phyloP scores from a whole-genome alignment of 1,284 basidiomycete species.

The Boletus mariae region DNA sequence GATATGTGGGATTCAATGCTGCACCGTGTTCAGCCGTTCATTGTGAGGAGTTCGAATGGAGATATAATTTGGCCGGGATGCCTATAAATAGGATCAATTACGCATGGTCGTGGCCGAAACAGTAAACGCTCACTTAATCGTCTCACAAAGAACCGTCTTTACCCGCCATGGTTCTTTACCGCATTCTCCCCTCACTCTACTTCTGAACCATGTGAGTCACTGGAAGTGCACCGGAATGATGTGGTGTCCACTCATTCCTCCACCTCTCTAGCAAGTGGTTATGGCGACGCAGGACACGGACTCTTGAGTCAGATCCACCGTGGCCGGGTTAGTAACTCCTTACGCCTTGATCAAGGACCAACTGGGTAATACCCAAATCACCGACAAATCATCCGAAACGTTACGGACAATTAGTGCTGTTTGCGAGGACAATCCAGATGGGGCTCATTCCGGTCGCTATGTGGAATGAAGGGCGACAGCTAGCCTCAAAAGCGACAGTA shows the following conservation, averaged over 20 bases:
- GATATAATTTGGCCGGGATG: background rate
- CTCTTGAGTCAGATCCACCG: no score
- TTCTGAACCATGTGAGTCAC: background rate
- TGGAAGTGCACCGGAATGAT: background rate
- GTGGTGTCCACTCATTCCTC: no score
- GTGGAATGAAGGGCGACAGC: no score
- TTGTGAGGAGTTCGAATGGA: no score
- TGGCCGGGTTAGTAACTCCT: no score
- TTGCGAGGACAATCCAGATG: no score
- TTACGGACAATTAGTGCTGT: no score
- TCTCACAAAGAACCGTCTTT: background rate
- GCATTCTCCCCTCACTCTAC: background rate
- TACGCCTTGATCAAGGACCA: no score
- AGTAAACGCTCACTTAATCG: background rate
- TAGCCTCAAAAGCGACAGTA: no score
- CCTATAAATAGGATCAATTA: background rate
- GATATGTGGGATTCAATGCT: background rate
- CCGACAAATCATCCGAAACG: no score
- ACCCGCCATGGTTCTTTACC: background rate
- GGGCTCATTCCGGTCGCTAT: no score
- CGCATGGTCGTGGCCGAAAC: background rate
- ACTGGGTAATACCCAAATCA: no score
- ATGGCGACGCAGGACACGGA: background rate
- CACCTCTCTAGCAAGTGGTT: background rate
- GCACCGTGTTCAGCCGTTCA: background rate